Percentiles rank a stretch among this genome's conserved stretches.
These are phyloP conservation scores for Leucosporidium yakuticum DNA, from an alignment of 768 basidiomycete species.

Conservation along the genomic window DNA sequence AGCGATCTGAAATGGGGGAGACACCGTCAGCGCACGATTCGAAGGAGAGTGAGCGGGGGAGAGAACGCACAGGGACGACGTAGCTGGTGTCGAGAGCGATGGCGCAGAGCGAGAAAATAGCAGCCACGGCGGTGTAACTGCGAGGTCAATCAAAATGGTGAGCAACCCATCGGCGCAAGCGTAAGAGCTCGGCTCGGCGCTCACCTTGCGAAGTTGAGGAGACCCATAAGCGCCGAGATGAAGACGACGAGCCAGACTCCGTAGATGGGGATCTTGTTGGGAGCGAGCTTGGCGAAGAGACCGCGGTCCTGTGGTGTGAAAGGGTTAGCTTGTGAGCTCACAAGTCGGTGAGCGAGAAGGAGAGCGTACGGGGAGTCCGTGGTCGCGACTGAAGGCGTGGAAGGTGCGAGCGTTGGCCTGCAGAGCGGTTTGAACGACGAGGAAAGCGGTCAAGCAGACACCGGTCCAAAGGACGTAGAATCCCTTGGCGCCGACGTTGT, in stretches of 20 bases:
- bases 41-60: too few relatives aligned
- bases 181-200: too few relatives aligned
- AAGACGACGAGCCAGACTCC: slow-evolving; percentile 38
- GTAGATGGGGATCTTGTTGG: slow-evolving; percentile 59
- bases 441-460: slow-evolving; percentile 72
- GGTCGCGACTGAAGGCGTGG: slow-evolving; percentile 77
- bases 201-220: slow-evolving; percentile 24
- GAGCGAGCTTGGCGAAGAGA: slow-evolving; percentile 64
- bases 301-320: slow-evolving; percentile 57
- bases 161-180: too few relatives aligned
- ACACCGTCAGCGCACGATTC: slow-evolving; percentile 4
- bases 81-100: slow-evolving; percentile 24
- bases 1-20: slow-evolving; percentile 32
- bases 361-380: slow-evolving; percentile 45
- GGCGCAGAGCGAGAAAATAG: slow-evolving; percentile 37
- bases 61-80: neutral
- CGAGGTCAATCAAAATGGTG: neutral
- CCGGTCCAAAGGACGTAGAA: slow-evolving; percentile 66
- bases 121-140: slow-evolving; percentile 30
- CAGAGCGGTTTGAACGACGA: slow-evolving; percentile 52
- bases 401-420: slow-evolving; percentile 77
- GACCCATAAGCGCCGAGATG: slow-evolving; percentile 30
- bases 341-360: too few relatives aligned
- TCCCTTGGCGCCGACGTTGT: slow-evolving; percentile 63
- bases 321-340: slow-evolving; percentile 49